Evolutionary conservation across 1,284 basidiomycete genomes (phyloP).

Genomic region (Puccinia horiana): DNA sequence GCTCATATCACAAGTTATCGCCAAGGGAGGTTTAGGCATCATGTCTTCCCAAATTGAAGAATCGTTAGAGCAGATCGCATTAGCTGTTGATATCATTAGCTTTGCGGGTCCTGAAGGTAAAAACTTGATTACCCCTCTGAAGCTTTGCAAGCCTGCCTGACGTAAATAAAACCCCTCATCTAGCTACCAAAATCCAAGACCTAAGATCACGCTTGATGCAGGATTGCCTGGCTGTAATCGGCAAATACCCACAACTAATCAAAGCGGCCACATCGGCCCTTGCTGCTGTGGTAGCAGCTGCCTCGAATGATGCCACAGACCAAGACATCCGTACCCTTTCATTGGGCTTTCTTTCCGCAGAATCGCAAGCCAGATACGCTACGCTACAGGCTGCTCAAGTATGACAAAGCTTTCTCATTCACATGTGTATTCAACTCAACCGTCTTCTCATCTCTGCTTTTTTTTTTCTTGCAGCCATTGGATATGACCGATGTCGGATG

Average conservation of each 20-base stretch:
- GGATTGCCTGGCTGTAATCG: conserved; percentile 74
- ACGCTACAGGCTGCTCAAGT: conserved; percentile 76
- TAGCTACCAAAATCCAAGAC: conserved; percentile 53
- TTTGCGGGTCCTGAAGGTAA: conserved; percentile 83
- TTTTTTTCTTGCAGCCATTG: conserved; percentile 69
- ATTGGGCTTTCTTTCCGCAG: conserved; percentile 76
- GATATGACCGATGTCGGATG: conserved; percentile 94
- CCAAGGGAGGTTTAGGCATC: conserved; percentile 69
- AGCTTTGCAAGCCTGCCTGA: not conserved
- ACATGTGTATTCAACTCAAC: not conserved
- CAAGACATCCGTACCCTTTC: conserved; percentile 72
- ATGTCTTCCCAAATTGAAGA: conserved; percentile 68
- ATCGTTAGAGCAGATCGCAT: conserved; percentile 80
- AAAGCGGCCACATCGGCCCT: conserved; percentile 84
- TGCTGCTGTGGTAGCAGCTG: conserved; percentile 78
- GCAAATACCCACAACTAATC: conserved; percentile 75
- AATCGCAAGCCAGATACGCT: conserved; percentile 83
- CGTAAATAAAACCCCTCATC: not conserved
- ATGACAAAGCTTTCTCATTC: not conserved
- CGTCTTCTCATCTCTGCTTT: not conserved
- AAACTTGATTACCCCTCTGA: conserved; percentile 53
- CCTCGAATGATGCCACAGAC: conserved; percentile 68
- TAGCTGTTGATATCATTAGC: conserved; percentile 79
- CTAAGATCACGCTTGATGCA: conserved; percentile 63
- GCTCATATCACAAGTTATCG: conserved; percentile 72